These are phyloP conservation scores for Pichia sporocuriosa DNA, from an alignment of 805 yeast genomes.

Conservation along the genomic window DNA sequence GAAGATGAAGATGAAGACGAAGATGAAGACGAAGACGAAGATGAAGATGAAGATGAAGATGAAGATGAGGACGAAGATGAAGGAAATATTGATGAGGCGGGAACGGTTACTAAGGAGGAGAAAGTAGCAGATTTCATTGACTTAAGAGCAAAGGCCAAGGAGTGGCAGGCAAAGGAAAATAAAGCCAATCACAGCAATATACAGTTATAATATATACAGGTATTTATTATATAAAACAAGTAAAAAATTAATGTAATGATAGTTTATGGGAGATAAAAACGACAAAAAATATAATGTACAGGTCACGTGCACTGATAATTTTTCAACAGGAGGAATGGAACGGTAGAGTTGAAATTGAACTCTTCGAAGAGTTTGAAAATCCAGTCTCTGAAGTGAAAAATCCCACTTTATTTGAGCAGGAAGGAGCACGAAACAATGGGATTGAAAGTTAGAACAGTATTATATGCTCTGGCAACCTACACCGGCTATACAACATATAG, in stretches of 20 bases:
- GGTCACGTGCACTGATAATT: too few species aligned
- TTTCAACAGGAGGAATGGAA: too few species aligned
- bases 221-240: too few species aligned
- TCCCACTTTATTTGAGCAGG: neutral
- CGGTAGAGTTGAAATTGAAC: too few species aligned
- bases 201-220: too few species aligned
- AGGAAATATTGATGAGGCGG: neutral
- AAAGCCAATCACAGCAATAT: too few species aligned
- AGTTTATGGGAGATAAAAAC: too few species aligned
- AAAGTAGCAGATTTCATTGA: neutral
- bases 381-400: neutral
- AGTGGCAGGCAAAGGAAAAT: too few species aligned
- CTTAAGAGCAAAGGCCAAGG: neutral
- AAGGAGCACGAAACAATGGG: conserved; percentile 1
- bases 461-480: conserved; percentile 44
- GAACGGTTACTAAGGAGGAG: neutral
- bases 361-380: neutral
- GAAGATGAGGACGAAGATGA: conserved; percentile 3
- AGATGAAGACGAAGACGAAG: conserved; percentile 7
- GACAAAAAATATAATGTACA: too few species aligned
- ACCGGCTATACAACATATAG: conserved; percentile 61
- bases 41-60: conserved; percentile 3
- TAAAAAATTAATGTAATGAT: too few species aligned
- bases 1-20: conserved; percentile 6
- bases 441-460: conserved; percentile 22